Percentiles rank a stretch among this genome's conserved stretches.
These are phyloP conservation scores for Diaporthe sp. DNA, from an alignment of 2,329 filamentous ascomycete genomes.

Conservation along the genomic window DNA sequence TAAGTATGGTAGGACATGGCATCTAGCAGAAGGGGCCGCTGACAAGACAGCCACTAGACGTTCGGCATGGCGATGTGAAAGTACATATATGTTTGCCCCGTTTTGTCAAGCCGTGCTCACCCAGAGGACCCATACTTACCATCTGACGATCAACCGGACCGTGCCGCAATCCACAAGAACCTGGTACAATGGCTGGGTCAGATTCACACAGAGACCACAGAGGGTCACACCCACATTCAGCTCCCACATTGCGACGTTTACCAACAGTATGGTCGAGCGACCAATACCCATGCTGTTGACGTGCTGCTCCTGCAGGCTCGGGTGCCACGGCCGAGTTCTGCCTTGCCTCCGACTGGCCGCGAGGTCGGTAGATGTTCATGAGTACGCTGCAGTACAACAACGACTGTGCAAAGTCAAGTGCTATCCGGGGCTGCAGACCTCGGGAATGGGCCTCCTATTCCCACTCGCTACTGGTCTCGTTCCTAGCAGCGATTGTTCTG, in stretches of 20 bases:
- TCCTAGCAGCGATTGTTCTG: too few relatives aligned
- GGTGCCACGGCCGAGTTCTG: slow-evolving; percentile 3
- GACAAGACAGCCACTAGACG: too few relatives aligned
- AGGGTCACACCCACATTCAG: neutral
- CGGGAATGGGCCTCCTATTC: too few relatives aligned
- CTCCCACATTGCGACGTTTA: neutral
- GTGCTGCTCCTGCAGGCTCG: neutral
- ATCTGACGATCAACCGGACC: slow-evolving; percentile 24
- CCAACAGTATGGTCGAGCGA: neutral
- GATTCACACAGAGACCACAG: neutral
- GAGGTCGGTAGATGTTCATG: slow-evolving; percentile 3
- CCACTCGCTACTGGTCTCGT: neutral
- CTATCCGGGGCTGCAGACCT: neutral
- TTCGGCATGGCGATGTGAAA: neutral
- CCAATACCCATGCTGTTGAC: neutral
- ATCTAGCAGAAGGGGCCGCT: too few relatives aligned
- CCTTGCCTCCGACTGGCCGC: neutral
- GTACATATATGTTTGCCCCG: too few relatives aligned
- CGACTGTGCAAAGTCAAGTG: neutral
- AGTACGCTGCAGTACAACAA: slow-evolving; percentile 2
- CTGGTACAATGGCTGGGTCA: neutral
- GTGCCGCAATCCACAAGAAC: slow-evolving; percentile 14
- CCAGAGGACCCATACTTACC: slow-evolving; percentile 1
- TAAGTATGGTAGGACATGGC: too few relatives aligned
- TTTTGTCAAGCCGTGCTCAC: neutral